Conservation (phyloP, 73 alveolate genomes). For the Paramecium sonneborni region DNA sequence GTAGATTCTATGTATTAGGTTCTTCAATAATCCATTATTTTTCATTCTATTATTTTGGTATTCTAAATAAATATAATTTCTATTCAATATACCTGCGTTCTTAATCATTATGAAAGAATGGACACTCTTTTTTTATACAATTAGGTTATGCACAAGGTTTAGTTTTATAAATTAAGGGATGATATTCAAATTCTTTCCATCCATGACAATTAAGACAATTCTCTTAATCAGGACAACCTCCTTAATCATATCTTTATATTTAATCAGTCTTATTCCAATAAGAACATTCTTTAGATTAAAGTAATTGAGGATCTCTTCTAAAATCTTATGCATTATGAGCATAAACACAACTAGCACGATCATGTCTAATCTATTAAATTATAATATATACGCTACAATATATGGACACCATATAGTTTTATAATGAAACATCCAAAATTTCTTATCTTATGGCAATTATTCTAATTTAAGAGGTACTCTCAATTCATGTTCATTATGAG, state of each 20-base stretch:
- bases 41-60: not conserved
- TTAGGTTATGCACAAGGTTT: slow-evolving; percentile 76
- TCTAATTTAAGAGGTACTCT: slow-evolving; percentile 68
- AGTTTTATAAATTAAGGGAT: slow-evolving; percentile 80
- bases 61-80: not conserved
- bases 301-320: slow-evolving; percentile 75
- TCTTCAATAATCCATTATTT: not conserved
- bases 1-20: not conserved
- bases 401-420: slow-evolving; percentile 78
- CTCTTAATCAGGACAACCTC: slow-evolving; percentile 80
- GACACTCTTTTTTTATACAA: slow-evolving; percentile 67
- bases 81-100: slow-evolving; percentile 64
- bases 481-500: slow-evolving; percentile 74
- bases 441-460: slow-evolving; percentile 58
- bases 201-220: slow-evolving; percentile 82
- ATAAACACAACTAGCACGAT: slow-evolving; percentile 77
- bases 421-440: slow-evolving; percentile 74
- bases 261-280: slow-evolving; percentile 65
- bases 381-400: not conserved
- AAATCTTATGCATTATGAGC: slow-evolving; percentile 84
- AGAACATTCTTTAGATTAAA: slow-evolving; percentile 65
- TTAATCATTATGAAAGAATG: slow-evolving; percentile 55
- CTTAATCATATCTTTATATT: slow-evolving; percentile 69
- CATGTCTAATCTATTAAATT: slow-evolving; percentile 12
- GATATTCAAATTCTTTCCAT: slow-evolving; percentile 93